Evolutionary conservation across 495 filamentous ascomycete genomes (phyloP), one percentile per base, ranked within the genome.

Genomic region (Penicillium silybi): DNA sequence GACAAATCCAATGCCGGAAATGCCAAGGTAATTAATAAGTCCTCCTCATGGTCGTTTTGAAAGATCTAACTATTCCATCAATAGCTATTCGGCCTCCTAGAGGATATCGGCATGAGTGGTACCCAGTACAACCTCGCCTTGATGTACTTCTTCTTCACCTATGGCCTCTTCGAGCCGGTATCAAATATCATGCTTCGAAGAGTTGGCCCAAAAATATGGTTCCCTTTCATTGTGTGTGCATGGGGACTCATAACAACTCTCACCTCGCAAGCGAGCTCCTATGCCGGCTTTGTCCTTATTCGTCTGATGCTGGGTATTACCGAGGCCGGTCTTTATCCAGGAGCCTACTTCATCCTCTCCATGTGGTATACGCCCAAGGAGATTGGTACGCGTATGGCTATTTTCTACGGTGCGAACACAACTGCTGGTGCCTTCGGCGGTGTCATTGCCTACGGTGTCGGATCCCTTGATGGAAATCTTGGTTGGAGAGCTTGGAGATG

Each of bases 361-460:
- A 84, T 81, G 68, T 88, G 85, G 85, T 87, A 86, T 50, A 68
- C 68, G 37, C 61, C 79, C 5, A 78, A 78, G 53, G 82, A 85
- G 65, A 74, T 75, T 27, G 82, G 85, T 52, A 72, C 69, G 29
- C 74, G 85, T 20, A 74, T 80, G 53, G 84, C 82, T 15, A 69
- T 80, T 52, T 87, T 87, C 63, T 86, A 84, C 71, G 73, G 75
- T 43, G 73, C 79, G 0, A 80, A 79, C 1, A 75, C 72, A n/a
- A 54, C 83, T 20, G 80, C 82, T 8, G 81, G 82, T 20, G 82
- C 80, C 0, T 85, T 87, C 50, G 77, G 75, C 11, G 79, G 82
- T 16, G 67, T 87, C 22, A 63, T 86, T 1, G 85, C 85, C 15
- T 85, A 72, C 50, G 82, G 66, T 0, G 78, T 85, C 34, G 74